phyloP scores from a whole-genome alignment of 805 yeast species.

The Hanseniaspora lindneri region DNA sequence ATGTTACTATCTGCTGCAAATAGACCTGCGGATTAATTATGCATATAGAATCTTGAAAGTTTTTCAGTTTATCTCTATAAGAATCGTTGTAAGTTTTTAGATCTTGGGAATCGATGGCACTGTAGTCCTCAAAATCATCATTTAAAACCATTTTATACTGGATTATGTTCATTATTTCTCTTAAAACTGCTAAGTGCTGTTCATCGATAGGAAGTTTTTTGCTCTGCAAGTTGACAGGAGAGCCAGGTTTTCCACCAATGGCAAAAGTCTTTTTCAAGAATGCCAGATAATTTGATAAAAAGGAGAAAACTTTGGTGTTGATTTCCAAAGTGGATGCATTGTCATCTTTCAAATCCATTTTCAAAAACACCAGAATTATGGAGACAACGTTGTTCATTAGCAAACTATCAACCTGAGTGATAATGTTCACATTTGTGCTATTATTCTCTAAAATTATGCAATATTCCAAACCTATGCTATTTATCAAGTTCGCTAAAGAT shows the following conservation, averaged over 20 bases:
- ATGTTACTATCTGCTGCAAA: slow-evolving; percentile 42
- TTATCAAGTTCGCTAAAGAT: slow-evolving; percentile 58
- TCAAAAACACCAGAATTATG: slow-evolving; percentile 52
- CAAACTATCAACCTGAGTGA: slow-evolving; percentile 35
- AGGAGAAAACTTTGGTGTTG: slow-evolving; percentile 69
- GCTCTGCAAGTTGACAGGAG: slow-evolving; percentile 31
- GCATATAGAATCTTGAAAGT: slow-evolving; percentile 74
- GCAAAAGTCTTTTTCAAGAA: slow-evolving; percentile 48
- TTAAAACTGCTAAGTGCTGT: slow-evolving; percentile 41
- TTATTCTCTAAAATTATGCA: slow-evolving; percentile 50
- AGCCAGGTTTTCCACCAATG: slow-evolving; percentile 31
- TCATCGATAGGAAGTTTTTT: slow-evolving; percentile 28
- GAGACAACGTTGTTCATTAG: slow-evolving; percentile 56
- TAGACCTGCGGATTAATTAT: slow-evolving; percentile 49
- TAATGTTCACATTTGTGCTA: slow-evolving; percentile 15
- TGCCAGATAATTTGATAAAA: slow-evolving; percentile 60
- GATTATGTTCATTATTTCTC: slow-evolving; percentile 53
- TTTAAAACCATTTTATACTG: slow-evolving; percentile 73
- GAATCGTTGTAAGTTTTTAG: slow-evolving; percentile 71
- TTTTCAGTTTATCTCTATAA: slow-evolving; percentile 52
- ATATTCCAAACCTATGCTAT: slow-evolving; percentile 65
- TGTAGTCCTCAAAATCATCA: slow-evolving; percentile 59
- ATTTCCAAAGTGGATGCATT: slow-evolving; percentile 39
- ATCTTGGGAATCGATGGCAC: slow-evolving; percentile 41
- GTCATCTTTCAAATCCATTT: slow-evolving; percentile 58